A percentile compares a stretch with the other conserved stretches of the same genome.
phyloP scores from a whole-genome alignment of 1,139 yeast species.

The Torulaspora globosa region DNA sequence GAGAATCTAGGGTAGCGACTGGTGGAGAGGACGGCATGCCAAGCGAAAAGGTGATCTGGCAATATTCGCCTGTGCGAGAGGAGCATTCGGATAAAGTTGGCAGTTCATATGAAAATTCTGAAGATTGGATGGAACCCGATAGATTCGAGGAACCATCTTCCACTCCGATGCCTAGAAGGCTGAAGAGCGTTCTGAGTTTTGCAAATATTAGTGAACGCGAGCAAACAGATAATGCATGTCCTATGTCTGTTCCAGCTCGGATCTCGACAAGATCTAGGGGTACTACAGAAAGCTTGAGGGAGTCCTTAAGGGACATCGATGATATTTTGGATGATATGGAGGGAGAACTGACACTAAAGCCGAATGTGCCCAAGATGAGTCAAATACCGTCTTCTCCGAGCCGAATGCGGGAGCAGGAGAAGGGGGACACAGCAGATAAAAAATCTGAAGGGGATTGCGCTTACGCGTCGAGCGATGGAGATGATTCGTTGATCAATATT shows the following conservation, averaged over 20 bases:
- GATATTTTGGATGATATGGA: conserved; percentile 31
- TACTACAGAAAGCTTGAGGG: conserved; percentile 9
- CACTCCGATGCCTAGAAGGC: conserved; percentile 31
- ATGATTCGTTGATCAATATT: conserved; percentile 29
- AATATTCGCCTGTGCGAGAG: conserved; percentile 27
- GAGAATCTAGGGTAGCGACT: not conserved
- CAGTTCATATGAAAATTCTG: conserved; percentile 20
- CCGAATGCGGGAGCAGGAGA: conserved; percentile 11
- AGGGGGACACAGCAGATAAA: not conserved
- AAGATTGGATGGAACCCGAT: conserved; percentile 11
- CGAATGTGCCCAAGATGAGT: conserved; percentile 9
- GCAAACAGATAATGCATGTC: conserved; percentile 7
- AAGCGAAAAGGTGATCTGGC: conserved; percentile 35
- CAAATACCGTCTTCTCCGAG: conserved; percentile 19
- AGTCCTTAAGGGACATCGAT: conserved; percentile 29
- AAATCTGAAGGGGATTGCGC: not conserved
- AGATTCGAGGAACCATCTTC: conserved; percentile 28
- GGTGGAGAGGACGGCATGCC: conserved; percentile 17
- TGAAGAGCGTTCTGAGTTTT: conserved; percentile 29
- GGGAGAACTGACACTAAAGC: conserved; percentile 17
- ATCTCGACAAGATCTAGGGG: conserved; percentile 10
- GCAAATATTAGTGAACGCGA: conserved; percentile 22
- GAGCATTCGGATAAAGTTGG: conserved; percentile 18
- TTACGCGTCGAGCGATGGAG: conserved; percentile 21
- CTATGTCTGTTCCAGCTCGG: conserved; percentile 10